Evolutionary conservation across 2,329 filamentous ascomycete species (phyloP).

Genomic region (Lasiodiplodia sp.): DNA sequence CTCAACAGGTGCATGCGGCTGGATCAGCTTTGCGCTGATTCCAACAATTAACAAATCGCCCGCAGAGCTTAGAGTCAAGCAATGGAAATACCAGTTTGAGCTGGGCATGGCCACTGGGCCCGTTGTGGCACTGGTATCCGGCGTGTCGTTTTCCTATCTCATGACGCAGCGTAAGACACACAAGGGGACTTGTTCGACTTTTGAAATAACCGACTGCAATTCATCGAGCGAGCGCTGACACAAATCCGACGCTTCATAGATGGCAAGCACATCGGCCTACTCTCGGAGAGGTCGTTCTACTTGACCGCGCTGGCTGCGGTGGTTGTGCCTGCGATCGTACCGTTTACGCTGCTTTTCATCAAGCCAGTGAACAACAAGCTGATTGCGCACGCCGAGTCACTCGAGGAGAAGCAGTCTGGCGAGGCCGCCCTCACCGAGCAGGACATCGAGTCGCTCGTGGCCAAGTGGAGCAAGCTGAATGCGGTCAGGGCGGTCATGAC

Average conservation of each 20-base stretch:
- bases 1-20: constrained; percentile 6
- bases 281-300: constrained; percentile 26
- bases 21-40: constrained; percentile 33
- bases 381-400: constrained; percentile 33
- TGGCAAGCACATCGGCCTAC: constrained; percentile 28
- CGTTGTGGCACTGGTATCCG: constrained; percentile 33
- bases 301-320: constrained; percentile 37
- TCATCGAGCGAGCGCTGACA: background rate
- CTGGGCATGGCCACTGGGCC: constrained; percentile 35
- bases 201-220: too few species aligned
- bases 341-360: constrained; percentile 39
- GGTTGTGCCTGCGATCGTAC: constrained; percentile 36
- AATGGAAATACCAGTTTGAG: constrained; percentile 37
- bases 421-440: constrained; percentile 26
- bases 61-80: constrained; percentile 33
- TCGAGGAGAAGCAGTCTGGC: constrained; percentile 3
- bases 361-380: constrained; percentile 33
- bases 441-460: constrained; percentile 33
- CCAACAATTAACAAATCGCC: constrained; percentile 35
- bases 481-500: constrained; percentile 2
- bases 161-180: constrained; percentile 32
- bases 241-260: background rate
- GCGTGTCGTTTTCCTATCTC: constrained; percentile 30
- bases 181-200: background rate
- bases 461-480: constrained; percentile 38